Evolutionary conservation across 1,139 yeast species (phyloP), one percentile per base, ranked within the genome.

Genomic region (Sugiyamaella novakii): DNA sequence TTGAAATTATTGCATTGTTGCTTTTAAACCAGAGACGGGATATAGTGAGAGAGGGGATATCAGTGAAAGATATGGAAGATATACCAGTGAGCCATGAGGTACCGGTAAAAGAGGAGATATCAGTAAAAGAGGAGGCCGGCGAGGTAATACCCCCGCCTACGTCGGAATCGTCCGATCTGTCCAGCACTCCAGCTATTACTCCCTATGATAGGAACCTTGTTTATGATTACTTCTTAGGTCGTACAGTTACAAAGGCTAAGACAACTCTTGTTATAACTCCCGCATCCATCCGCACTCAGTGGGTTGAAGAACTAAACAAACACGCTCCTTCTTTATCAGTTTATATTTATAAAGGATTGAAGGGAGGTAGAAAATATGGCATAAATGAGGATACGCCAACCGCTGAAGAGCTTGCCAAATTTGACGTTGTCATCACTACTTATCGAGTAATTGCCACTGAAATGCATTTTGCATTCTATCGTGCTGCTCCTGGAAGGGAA

Each of bases 231-330:
- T 76, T 75, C 47, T 73, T 75, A 29, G 71, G 67, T 3, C 74
- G 83, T 46, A 58, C 71, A 1, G 76, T 88, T 1, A 65, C 68
- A 5, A 78, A 76, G 52, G 73, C 84, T 0, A 82, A 80, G 55
- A 79, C 96, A 0, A 87, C 96, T 0, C 70, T 92, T 40, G 83
- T 92, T 19, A 80, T 92, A 5, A 86, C 95, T 11, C 98, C 98
- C 0, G 83, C 80, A 34, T 79, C 96, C 0, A 87, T 92, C 51
- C 67, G 87, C 21, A 73, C 78, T 39, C 98, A 92, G 64, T 92
- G 98, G 98, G 74, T 77, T 1, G 80, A 80, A 17, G 98, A 91
- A 67, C 74, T 89, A 5, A 64, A 69, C 1, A 69, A 72, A 33
- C 80, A 85, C 49, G 83, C 89, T 0, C 78, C 78, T 2, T 75